These are phyloP conservation scores for Arthrinium phaeospermum DNA, from an alignment of 2,329 filamentous ascomycete genomes.

Conservation along the genomic window DNA sequence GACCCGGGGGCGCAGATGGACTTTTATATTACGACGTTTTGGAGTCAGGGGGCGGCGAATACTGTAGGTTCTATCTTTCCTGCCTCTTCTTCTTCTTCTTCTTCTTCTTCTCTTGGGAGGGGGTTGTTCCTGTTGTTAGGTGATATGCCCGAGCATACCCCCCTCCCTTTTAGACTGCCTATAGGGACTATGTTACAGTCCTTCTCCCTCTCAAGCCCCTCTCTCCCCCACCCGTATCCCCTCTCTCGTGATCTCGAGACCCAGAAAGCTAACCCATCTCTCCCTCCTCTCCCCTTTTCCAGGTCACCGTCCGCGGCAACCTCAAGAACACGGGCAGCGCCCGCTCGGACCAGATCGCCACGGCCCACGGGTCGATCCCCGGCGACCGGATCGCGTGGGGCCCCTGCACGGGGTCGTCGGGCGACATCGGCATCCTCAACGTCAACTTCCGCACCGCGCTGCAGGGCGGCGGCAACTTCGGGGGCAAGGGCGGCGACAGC, in stretches of 20 bases:
- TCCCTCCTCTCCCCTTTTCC: neutral
- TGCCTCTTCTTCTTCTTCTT: neutral
- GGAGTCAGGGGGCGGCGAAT: conserved; percentile 41
- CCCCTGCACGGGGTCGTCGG: conserved; percentile 39
- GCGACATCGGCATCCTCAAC: conserved; percentile 45
- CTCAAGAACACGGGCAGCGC: conserved; percentile 33
- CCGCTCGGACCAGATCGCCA: conserved; percentile 37
- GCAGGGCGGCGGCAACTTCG: conserved; percentile 40
- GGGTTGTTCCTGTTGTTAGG: too few relatives aligned
- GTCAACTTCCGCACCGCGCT: conserved; percentile 48
- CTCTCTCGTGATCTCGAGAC: neutral
- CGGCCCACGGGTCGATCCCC: conserved; percentile 36
- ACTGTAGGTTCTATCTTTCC: conserved; percentile 35
- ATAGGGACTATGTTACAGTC: too few relatives aligned
- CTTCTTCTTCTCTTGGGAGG: neutral
- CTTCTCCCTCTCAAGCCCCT: neutral
- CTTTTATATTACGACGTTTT: conserved; percentile 44
- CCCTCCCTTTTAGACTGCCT: too few relatives aligned
- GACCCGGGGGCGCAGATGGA: conserved; percentile 40
- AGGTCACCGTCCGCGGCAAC: conserved; percentile 38
- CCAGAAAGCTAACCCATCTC: neutral
- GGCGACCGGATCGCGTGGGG: conserved; percentile 40
- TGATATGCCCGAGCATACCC: too few relatives aligned
- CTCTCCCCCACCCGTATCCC: neutral
- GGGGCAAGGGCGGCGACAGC: conserved; percentile 35